phyloP scores from a whole-genome alignment of 2,329 filamentous ascomycete genomes.

The Talaromyces sp. region DNA sequence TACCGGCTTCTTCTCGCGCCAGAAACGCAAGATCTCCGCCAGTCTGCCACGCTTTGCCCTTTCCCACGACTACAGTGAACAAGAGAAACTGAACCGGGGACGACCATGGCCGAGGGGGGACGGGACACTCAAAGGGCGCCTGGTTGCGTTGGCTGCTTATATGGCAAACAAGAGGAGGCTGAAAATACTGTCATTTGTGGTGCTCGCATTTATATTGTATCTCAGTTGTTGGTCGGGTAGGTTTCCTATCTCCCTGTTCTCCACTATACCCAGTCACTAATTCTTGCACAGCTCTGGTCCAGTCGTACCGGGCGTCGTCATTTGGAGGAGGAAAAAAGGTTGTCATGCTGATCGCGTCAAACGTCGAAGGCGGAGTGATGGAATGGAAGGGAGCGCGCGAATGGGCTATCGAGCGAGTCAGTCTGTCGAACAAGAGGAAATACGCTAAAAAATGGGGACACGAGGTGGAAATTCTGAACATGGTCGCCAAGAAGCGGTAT shows the following conservation, averaged over 20 bases:
- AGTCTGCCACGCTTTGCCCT: conserved; percentile 70
- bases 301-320: conserved; percentile 65
- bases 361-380: conserved; percentile 95
- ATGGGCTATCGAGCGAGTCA: conserved; percentile 97
- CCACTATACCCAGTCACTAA: conserved; percentile 26
- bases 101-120: conserved; percentile 46
- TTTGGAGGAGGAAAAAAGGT: conserved; percentile 85
- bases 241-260: conserved; percentile 25
- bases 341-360: conserved; percentile 89
- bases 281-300: conserved; percentile 48
- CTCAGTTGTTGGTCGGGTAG: conserved; percentile 71
- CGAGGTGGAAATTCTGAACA: conserved; percentile 91
- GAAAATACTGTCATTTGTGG: conserved; percentile 55
- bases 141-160: conserved; percentile 36
- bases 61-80: conserved; percentile 60
- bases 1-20: conserved; percentile 80
- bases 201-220: conserved; percentile 58
- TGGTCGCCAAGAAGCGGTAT: conserved; percentile 98
- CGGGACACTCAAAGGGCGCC: conserved; percentile 25
- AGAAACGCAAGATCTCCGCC: conserved; percentile 75
- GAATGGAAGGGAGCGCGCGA: conserved; percentile 97
- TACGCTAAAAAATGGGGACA: conserved; percentile 90
- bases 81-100: conserved; percentile 67
- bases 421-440: conserved; percentile 87
- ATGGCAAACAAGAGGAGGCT: conserved; percentile 64